phyloP scores from a whole-genome alignment of 225 moss, liverwort and hornwort species.

The Asterella californica region DNA sequence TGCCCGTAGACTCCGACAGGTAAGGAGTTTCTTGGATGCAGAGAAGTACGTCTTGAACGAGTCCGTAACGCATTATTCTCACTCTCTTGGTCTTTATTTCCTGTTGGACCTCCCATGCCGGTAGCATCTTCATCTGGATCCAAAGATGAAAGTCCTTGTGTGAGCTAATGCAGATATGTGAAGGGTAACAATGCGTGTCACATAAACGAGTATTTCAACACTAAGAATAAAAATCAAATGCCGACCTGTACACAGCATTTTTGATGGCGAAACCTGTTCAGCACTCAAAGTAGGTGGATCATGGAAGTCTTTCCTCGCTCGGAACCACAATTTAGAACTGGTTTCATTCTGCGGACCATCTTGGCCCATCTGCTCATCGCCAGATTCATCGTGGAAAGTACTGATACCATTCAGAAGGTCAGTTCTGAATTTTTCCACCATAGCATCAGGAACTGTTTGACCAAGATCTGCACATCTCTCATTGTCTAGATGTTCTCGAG shows the following conservation, averaged over 20 bases:
- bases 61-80: constrained; percentile 16
- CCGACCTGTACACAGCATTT: constrained; percentile 13
- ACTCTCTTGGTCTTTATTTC: constrained; percentile 4
- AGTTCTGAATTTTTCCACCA: constrained; percentile 1
- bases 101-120: constrained; percentile 3
- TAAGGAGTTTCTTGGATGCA: constrained; percentile 8
- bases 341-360: constrained; percentile 12
- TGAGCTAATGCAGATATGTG: background rate
- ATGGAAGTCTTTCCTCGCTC: background rate
- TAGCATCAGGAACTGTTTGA: constrained; percentile 12
- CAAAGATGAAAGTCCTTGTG: background rate
- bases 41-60: constrained; percentile 21
- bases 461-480: background rate
- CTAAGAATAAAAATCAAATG: background rate
- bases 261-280: constrained; percentile 10
- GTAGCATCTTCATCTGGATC: constrained; percentile 11
- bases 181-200: background rate
- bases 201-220: background rate
- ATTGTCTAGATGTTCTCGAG: background rate
- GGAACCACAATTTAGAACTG: constrained; percentile 20
- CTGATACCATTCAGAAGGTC: constrained; percentile 14
- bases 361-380: constrained; percentile 11
- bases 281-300: background rate
- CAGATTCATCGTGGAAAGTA: constrained; percentile 11
- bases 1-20: constrained; percentile 13